phyloP scores from a whole-genome alignment of 148 eudicot species.

The Cornus suecica region DNA sequence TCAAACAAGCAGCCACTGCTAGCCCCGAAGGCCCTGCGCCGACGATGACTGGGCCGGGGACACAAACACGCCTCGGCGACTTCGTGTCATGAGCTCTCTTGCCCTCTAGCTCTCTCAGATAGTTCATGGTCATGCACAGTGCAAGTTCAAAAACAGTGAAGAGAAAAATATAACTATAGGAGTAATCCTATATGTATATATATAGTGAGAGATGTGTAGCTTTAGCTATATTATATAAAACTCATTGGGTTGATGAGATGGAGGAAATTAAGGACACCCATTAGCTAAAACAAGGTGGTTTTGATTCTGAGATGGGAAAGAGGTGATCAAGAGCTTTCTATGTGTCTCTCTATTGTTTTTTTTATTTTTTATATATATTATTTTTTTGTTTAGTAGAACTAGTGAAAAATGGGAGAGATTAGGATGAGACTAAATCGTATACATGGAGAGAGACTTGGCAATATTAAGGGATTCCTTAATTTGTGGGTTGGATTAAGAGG shows the following conservation, averaged over 20 bases:
- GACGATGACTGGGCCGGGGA: slow-evolving; percentile 39
- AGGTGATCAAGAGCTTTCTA: not conserved
- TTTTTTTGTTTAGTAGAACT: not conserved
- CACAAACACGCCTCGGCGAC: slow-evolving; percentile 4
- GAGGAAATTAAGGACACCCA: not conserved
- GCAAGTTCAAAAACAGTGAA: not conserved
- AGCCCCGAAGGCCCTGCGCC: slow-evolving; percentile 63
- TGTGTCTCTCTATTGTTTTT: not conserved
- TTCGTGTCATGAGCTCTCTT: slow-evolving; percentile 24
- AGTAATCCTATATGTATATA: too few species aligned
- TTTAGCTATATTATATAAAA: not conserved
- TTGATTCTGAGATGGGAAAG: not conserved
- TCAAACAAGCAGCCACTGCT: slow-evolving; percentile 46
- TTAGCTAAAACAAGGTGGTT: not conserved
- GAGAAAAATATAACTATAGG: too few species aligned
- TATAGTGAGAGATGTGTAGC: not conserved
- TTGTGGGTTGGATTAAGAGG: slow-evolving; percentile 13
- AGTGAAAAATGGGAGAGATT: not conserved
- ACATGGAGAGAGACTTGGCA: not conserved
- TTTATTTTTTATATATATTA: too few species aligned
- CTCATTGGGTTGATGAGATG: not conserved
- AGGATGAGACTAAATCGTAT: not conserved
- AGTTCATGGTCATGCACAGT: slow-evolving; percentile 14
- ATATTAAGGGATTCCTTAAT: not conserved
- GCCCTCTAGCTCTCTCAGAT: slow-evolving; percentile 26